A percentile compares a stretch with the other conserved stretches of the same genome.
These are phyloP conservation scores for Aspergillus viridinutans DNA, from an alignment of 2,329 filamentous ascomycete genomes.

Conservation along the genomic window DNA sequence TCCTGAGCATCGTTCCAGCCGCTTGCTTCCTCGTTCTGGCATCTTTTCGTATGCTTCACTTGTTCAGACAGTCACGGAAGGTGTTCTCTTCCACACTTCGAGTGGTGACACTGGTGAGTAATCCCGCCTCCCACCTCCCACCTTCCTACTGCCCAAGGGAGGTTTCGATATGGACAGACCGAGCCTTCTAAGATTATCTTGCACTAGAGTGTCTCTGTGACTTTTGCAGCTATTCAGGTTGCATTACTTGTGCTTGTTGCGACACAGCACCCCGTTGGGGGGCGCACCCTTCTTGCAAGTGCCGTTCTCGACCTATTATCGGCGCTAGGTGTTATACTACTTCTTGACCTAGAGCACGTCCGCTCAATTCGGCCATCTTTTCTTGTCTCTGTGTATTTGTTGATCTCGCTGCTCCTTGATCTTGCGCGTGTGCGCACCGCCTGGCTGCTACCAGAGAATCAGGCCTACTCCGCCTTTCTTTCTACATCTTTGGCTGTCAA, in stretches of 20 bases:
- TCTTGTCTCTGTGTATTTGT: conserved; percentile 37
- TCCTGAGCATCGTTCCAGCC: conserved; percentile 10
- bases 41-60: conserved; percentile 11
- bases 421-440: conserved; percentile 38
- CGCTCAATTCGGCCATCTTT: conserved; percentile 27
- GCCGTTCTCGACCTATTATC: conserved; percentile 14
- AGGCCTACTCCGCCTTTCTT: conserved; percentile 26
- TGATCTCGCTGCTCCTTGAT: conserved; percentile 41
- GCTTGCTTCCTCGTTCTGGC: conserved; percentile 7
- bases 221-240: not conserved
- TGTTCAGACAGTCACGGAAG: conserved; percentile 8
- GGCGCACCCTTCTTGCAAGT: conserved; percentile 1
- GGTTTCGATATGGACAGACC: too few species aligned
- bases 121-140: too few species aligned
- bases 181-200: too few species aligned
- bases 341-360: conserved; percentile 21
- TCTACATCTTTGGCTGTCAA: conserved; percentile 36
- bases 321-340: conserved; percentile 14
- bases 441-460: conserved; percentile 26
- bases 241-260: too few species aligned
- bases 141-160: too few species aligned
- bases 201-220: too few species aligned
- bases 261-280: not conserved
- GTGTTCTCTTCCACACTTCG: conserved; percentile 8
- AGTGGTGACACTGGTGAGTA: conserved; percentile 3